phyloP scores from a whole-genome alignment of 768 basidiomycete genomes.

The Boletus bicolor region DNA sequence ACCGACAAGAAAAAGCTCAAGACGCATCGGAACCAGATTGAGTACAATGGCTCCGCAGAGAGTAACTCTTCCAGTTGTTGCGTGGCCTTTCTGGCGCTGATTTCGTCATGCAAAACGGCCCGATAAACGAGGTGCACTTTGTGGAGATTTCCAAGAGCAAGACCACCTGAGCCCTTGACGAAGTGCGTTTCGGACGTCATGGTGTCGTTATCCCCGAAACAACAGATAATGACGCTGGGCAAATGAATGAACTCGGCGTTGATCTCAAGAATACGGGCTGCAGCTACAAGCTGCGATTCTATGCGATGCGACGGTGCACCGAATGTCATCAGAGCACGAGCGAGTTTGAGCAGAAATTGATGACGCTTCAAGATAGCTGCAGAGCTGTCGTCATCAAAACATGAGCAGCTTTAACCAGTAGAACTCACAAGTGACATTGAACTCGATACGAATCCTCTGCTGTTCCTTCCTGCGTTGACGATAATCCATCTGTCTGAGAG shows the following conservation, averaged over 20 bases:
- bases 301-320: conserved; percentile 93
- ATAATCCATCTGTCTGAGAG: conserved; percentile 64
- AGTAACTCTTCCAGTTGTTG: conserved; percentile 62
- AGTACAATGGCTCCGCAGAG: conserved; percentile 60
- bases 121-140: conserved; percentile 84
- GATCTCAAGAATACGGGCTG: conserved; percentile 85
- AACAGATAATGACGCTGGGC: conserved; percentile 78
- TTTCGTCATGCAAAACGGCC: conserved; percentile 86
- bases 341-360: conserved; percentile 81
- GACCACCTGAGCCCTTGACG: conserved; percentile 70
- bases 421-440: conserved; percentile 66
- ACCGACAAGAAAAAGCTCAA: conserved; percentile 71
- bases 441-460: conserved; percentile 65
- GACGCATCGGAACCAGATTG: conserved; percentile 55
- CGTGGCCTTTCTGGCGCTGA: conserved; percentile 76
- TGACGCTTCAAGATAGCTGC: conserved; percentile 78
- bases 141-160: conserved; percentile 83
- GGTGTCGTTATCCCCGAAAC: conserved; percentile 87
- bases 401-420: neutral
- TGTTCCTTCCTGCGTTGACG: conserved; percentile 62
- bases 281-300: conserved; percentile 86
- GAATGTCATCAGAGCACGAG: conserved; percentile 85
- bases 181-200: conserved; percentile 88
- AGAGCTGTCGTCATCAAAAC: neutral
- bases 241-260: conserved; percentile 90